Base-by-base conservation (phyloP, 2,329 filamentous ascomycete species). In the Pseudocercospora vitis region DNA sequence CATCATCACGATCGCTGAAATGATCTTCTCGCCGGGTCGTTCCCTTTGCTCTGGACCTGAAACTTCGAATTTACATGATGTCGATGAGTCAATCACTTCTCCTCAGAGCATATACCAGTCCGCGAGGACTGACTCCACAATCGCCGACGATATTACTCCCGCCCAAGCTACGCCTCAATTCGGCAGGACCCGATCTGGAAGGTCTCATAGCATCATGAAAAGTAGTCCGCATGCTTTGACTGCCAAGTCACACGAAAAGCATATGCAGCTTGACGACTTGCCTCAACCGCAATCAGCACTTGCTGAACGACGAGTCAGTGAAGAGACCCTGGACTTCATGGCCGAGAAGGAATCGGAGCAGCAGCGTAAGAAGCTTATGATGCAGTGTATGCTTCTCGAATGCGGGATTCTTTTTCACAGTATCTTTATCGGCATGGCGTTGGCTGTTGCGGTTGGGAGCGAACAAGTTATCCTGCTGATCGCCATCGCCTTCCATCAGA, bases 111-210 rank as follows among this genome's bases (percentile, higher is more conserved):
- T 7, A 4, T 23, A 14, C 6, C 4, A 23, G 18, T n/a, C 35
- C n/a, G 16, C 39, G 2, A 40, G 37, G 7, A 44, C 24, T 8
- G 24, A 46, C 2, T 48, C 51, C 12, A 6, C 42, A 12, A 8
- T 28, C 5, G 21, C 26, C 7, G 57, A 55, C 8, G 55, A 55
- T 9, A 49, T 57, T n/a, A 57, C 52, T 3, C 55, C 57, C 19
- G 92, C 1, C 92, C 94, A 71, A 97, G 97, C 51, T 84, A 95
- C 5, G 91, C 91, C 28, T 83, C 81, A 19, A 87, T 89, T 59
- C 28, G 57, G 57, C 23, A 45, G 55, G 23, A 55, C 57, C 7
- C 55, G 57, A 9, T 59, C 57, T 19, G 57, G 57, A 24, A 33
- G 57, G 23, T 49, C 50, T 12, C 48, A 59, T 18, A 54, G 52